Base-by-base conservation (phyloP, 1,284 basidiomycete species). In the Anthracocystis panici-leucophaei region DNA sequence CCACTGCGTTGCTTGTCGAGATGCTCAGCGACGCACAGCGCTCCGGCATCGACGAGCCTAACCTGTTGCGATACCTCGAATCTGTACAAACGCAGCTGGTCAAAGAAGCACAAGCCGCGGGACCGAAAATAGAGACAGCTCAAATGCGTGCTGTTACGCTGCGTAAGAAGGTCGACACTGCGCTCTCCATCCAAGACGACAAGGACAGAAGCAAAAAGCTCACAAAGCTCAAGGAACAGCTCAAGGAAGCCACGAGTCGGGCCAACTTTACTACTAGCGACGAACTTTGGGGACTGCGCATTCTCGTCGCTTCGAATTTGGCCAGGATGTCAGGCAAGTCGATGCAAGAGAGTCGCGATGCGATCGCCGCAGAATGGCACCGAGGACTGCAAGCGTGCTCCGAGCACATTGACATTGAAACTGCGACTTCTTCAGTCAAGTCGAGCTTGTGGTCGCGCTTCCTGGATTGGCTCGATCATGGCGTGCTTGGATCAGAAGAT, bases 1-100 rank as follows among this genome's bases (percentile, higher is more conserved):
- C 57, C 9, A 51, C 60, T 10, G 51, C 57, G 5, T 33, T 56
- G 52, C 64, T 76, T 21, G 53, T 81, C 52, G 69, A 74, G 23
- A 61, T 72, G 61, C 67, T 81, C 18, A 56, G 60, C 42, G 72
- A 73, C 31, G 42, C 48, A 2, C 49, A 58, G 44, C 68, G 77
- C 7, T 73, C 72, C 12, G 73, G 64, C 21, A 73, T 81, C 38
- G 76, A 79, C 25, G 79, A 81, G 57, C 50, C 70, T 23, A 75
- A 81, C 49, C 61, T 81, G 38, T 38, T 75, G 40, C 58, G 59
- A 12, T 81, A 80, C 49, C 56, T 81, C 38, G 70, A 63, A 9
- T 66, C 63, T 7, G 71, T 76, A 3, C 60, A 68, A 27, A 35
- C 50, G 2, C 62, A 72, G 58, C 58, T 75, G 45, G 53, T 70